These are phyloP conservation scores for Triticum turgidum DNA, from an alignment of 176 grass and related monocot species.

Conservation along the genomic window DNA sequence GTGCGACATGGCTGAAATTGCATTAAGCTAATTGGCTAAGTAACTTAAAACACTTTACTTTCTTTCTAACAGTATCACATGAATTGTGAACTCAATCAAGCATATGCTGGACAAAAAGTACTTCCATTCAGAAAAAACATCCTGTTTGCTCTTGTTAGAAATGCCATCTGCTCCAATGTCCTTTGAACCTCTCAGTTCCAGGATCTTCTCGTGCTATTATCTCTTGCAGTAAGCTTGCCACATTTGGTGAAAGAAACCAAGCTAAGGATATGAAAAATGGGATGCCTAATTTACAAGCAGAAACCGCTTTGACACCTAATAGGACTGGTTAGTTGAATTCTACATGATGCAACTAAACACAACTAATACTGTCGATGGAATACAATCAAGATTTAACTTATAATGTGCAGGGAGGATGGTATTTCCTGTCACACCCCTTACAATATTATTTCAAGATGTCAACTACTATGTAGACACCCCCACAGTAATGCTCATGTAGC, in stretches of 20 bases:
- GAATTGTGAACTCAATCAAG: not conserved
- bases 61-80: not conserved
- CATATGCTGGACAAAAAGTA: not conserved
- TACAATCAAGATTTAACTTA: not conserved
- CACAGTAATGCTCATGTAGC: constrained; percentile 36
- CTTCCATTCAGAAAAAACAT: not conserved
- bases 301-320: not conserved
- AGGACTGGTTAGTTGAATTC: constrained; percentile 39
- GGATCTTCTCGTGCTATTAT: constrained; percentile 55
- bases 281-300: constrained; percentile 15
- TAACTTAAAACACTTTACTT: not conserved
- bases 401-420: constrained; percentile 61
- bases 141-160: not conserved
- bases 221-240: constrained; percentile 46
- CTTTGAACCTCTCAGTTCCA: constrained; percentile 29
- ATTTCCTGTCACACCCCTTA: constrained; percentile 77
- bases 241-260: constrained; percentile 22
- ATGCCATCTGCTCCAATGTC: not conserved
- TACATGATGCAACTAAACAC: not conserved
- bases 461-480: constrained; percentile 83
- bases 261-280: not conserved
- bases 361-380: not conserved
- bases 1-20: not conserved
- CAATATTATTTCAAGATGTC: constrained; percentile 68
- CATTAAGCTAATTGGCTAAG: not conserved